Conservation (phyloP, 2,329 filamentous ascomycete species). For the Rhytidhysteron rufulum region DNA sequence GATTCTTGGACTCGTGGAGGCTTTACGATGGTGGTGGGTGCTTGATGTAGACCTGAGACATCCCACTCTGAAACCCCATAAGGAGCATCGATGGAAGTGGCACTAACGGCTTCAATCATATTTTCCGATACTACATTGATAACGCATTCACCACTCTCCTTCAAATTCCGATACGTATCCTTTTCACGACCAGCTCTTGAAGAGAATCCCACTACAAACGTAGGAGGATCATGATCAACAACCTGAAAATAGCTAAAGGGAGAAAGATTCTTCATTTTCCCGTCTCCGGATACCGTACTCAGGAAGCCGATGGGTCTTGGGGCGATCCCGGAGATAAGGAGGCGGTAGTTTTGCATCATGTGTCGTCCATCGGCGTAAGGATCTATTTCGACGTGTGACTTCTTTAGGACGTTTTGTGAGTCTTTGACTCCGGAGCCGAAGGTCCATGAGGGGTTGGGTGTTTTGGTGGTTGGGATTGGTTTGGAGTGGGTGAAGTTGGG, state of each 20-base stretch:
- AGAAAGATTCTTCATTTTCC: slow-evolving; percentile 17
- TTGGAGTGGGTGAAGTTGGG: slow-evolving; percentile 8
- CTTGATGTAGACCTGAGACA: slow-evolving; percentile 68
- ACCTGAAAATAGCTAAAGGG: slow-evolving; percentile 27
- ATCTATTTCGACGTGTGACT: slow-evolving; percentile 11
- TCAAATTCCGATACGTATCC: slow-evolving; percentile 18
- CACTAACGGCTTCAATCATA: slow-evolving; percentile 79
- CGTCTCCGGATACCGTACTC: slow-evolving; percentile 11
- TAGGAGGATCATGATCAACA: slow-evolving; percentile 18
- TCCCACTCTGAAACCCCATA: slow-evolving; percentile 73
- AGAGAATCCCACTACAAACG: slow-evolving; percentile 18
- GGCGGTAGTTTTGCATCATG: slow-evolving; percentile 15
- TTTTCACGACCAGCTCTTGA: slow-evolving; percentile 8
- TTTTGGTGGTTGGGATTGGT: slow-evolving; percentile 9
- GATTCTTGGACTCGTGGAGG: slow-evolving; percentile 71
- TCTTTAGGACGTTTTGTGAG: not conserved
- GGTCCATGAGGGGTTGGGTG: slow-evolving; percentile 13
- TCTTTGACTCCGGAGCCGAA: slow-evolving; percentile 8
- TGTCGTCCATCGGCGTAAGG: slow-evolving; percentile 11
- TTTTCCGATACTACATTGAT: slow-evolving; percentile 81
- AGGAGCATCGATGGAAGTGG: slow-evolving; percentile 69
- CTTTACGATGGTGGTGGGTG: slow-evolving; percentile 58
- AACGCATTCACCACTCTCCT: slow-evolving; percentile 20
- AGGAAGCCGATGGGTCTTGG: slow-evolving; percentile 16
- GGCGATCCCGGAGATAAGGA: slow-evolving; percentile 12